These are phyloP conservation scores for Pochonia chlamydosporia DNA, from an alignment of 2,329 filamentous ascomycete genomes.

Conservation along the genomic window DNA sequence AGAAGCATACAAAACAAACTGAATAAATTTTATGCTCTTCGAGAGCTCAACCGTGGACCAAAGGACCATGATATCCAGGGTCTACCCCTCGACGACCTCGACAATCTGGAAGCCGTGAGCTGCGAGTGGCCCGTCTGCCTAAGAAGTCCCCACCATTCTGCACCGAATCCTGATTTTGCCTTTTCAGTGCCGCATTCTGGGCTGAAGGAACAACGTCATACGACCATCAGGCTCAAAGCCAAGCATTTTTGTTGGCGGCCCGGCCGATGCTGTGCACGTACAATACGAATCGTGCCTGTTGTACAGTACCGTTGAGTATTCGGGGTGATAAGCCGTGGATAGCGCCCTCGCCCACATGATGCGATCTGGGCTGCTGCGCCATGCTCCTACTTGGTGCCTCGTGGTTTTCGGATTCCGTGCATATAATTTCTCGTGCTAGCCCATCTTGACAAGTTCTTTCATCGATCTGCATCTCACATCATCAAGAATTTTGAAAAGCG, in stretches of 20 bases:
- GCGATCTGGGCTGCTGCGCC: background rate
- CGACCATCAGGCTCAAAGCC: background rate
- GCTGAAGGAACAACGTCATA: background rate
- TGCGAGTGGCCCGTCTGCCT: background rate
- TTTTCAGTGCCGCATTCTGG: background rate
- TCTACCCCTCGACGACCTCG: too few relatives aligned
- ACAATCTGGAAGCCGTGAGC: background rate
- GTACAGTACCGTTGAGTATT: too few relatives aligned
- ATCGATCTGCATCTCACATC: background rate
- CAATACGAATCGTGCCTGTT: too few relatives aligned
- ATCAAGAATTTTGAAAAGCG: too few relatives aligned
- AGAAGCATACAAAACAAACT: too few relatives aligned
- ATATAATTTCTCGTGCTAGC: background rate
- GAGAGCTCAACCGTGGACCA: too few relatives aligned
- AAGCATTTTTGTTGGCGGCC: background rate
- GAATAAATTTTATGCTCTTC: too few relatives aligned
- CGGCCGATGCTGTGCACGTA: background rate
- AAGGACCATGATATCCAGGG: too few relatives aligned
- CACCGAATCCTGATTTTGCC: background rate
- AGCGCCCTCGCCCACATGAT: conserved; percentile 3
- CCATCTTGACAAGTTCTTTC: background rate
- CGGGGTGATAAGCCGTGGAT: background rate
- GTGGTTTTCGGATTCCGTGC: background rate
- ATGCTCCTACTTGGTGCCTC: background rate
- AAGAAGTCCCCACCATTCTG: background rate